These are phyloP conservation scores for Bryoerythrophyllum caledonicum DNA, from an alignment of 225 moss, liverwort and hornwort genomes.

Conservation along the genomic window DNA sequence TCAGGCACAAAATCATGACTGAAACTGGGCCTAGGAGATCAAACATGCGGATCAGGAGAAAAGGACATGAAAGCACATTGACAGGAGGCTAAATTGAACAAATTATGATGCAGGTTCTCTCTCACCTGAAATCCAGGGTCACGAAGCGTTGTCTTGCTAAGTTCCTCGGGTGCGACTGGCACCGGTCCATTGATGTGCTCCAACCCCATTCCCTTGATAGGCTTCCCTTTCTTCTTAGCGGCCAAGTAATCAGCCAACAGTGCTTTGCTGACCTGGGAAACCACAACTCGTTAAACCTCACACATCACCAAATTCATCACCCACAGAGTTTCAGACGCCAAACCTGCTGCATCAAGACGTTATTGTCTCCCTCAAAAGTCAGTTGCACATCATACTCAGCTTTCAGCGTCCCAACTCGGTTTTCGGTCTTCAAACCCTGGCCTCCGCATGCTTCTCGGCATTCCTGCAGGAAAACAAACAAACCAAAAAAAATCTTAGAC, in stretches of 20 bases:
- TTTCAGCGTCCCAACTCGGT: slow-evolving; percentile 82
- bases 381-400: slow-evolving; percentile 90
- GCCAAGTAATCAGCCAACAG: slow-evolving; percentile 68
- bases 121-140: slow-evolving; percentile 70
- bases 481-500: background rate
- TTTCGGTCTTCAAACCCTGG: slow-evolving; percentile 89
- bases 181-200: slow-evolving; percentile 75
- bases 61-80: background rate
- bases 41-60: background rate
- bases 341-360: slow-evolving; percentile 99
- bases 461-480: slow-evolving; percentile 70
- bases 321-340: background rate
- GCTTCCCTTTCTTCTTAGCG: slow-evolving; percentile 51
- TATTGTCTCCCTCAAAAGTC: slow-evolving; percentile 98
- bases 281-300: background rate
- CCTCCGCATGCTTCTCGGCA: slow-evolving; percentile 99
- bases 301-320: background rate
- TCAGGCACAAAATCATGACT: no score
- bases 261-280: slow-evolving; percentile 87
- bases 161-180: slow-evolving; percentile 58
- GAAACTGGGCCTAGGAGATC: background rate
- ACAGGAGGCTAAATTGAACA: background rate
- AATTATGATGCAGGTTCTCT: background rate
- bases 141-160: slow-evolving; percentile 51
- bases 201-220: slow-evolving; percentile 77